Evolutionary conservation across 2,329 filamentous ascomycete genomes (phyloP).

Genomic region (Cadophora sp.): DNA sequence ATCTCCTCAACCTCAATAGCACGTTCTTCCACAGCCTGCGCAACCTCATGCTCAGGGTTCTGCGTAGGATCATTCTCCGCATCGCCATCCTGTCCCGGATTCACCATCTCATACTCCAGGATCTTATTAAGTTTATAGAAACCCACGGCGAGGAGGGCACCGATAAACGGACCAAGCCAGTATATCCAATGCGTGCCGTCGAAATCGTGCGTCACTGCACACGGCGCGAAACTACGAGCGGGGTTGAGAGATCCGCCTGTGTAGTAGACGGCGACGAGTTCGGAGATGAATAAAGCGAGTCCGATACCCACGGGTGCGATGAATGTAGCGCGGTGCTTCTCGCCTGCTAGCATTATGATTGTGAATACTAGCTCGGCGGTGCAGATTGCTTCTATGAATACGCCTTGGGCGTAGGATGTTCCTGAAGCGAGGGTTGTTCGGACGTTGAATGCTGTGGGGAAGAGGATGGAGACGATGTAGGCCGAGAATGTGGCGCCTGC

Average conservation of each 20-base stretch:
- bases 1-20: conserved; percentile 26
- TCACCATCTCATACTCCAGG: conserved; percentile 59
- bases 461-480: conserved; percentile 50
- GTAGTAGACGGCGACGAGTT: conserved; percentile 48
- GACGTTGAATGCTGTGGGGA: conserved; percentile 45
- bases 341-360: conserved; percentile 53
- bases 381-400: conserved; percentile 58
- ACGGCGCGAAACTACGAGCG: conserved; percentile 53
- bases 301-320: conserved; percentile 58
- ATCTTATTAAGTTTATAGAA: conserved; percentile 59
- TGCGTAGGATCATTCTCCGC: conserved; percentile 52
- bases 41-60: conserved; percentile 41
- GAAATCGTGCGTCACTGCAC: conserved; percentile 52
- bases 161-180: conserved; percentile 58
- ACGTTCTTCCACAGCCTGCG: conserved; percentile 19
- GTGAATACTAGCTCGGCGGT: conserved; percentile 57
- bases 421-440: conserved; percentile 51
- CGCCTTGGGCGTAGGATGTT: conserved; percentile 51
- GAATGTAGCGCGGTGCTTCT: conserved; percentile 55
- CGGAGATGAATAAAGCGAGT: conserved; percentile 54
- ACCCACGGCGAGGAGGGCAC: conserved; percentile 54
- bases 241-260: conserved; percentile 59
- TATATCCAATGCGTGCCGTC: conserved; percentile 57
- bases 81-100: conserved; percentile 55
- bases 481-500: conserved; percentile 46